These are phyloP conservation scores for Warburgia ugandensis DNA, from an alignment of 164 flowering plant species.

Conservation along the genomic window DNA sequence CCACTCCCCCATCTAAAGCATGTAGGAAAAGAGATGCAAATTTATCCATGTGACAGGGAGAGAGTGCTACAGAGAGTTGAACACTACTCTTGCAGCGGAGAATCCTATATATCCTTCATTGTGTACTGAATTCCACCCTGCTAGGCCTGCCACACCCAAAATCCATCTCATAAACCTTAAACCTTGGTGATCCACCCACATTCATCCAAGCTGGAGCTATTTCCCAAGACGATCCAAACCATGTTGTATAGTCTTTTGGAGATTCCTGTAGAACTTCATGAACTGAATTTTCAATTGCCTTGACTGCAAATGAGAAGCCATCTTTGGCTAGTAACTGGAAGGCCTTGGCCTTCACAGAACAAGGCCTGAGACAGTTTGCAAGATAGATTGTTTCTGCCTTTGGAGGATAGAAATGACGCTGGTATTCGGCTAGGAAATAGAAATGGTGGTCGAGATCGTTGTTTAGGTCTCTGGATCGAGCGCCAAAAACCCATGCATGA, in stretches of 20 bases:
- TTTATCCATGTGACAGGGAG: neutral
- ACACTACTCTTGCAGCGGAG: neutral
- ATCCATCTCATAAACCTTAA: slow-evolving; percentile 4
- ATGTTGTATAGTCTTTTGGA: neutral
- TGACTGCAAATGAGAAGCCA: neutral
- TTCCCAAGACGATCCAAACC: neutral
- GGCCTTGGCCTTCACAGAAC: neutral
- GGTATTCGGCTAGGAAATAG: neutral
- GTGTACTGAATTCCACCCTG: neutral
- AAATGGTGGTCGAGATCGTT: neutral
- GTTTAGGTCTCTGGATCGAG: neutral
- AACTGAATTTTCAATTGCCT: neutral
- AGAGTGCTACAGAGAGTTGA: neutral
- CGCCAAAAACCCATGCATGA: neutral
- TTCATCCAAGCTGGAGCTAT: neutral
- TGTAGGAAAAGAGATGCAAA: neutral
- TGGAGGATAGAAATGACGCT: neutral
- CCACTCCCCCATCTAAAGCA: too few species aligned
- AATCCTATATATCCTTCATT: neutral
- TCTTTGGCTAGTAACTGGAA: neutral
- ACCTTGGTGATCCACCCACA: neutral
- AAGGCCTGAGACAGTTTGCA: neutral
- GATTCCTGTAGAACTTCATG: neutral
- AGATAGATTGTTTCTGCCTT: neutral
- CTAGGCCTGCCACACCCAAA: slow-evolving; percentile 3